Conservation (phyloP, 148 eudicot species). For the Heliosperma pusillum region DNA sequence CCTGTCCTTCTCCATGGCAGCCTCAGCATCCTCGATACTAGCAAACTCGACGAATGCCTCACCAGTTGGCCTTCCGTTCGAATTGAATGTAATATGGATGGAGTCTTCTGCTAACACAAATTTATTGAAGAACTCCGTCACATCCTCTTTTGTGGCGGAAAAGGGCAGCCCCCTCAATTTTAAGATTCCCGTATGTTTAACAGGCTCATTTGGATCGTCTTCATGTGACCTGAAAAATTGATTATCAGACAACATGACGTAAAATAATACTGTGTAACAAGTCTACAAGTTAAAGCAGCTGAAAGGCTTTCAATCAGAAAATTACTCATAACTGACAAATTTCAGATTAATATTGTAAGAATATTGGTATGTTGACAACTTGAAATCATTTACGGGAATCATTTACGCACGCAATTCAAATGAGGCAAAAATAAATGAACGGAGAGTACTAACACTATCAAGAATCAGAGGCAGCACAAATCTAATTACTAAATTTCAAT, state of each 20-base stretch:
- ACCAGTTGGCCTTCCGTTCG: constrained; percentile 78
- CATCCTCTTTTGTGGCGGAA: constrained; percentile 90
- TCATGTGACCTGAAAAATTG: constrained; percentile 34
- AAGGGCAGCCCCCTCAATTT: constrained; percentile 94
- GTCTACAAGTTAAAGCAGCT: neutral
- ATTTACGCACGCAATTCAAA: neutral
- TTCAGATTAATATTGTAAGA: no score
- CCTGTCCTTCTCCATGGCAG: constrained; percentile 85
- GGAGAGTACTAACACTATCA: neutral
- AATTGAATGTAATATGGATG: constrained; percentile 52
- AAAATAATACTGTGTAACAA: neutral
- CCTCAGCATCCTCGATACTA: constrained; percentile 68
- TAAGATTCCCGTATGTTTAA: constrained; percentile 51
- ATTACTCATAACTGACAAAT: neutral
- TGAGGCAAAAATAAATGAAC: neutral
- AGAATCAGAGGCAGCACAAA: no score
- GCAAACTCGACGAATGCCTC: constrained; percentile 91
- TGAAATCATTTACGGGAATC: no score
- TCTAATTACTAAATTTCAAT: no score
- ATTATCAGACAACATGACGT: neutral
- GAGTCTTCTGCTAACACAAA: constrained; percentile 68
- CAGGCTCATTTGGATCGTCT: constrained; percentile 45
- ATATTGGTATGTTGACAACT: neutral
- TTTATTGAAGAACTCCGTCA: constrained; percentile 71
- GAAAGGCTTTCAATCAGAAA: neutral